phyloP scores from a whole-genome alignment of 345 rosid genomes.

The Hibiscus syriacus region DNA sequence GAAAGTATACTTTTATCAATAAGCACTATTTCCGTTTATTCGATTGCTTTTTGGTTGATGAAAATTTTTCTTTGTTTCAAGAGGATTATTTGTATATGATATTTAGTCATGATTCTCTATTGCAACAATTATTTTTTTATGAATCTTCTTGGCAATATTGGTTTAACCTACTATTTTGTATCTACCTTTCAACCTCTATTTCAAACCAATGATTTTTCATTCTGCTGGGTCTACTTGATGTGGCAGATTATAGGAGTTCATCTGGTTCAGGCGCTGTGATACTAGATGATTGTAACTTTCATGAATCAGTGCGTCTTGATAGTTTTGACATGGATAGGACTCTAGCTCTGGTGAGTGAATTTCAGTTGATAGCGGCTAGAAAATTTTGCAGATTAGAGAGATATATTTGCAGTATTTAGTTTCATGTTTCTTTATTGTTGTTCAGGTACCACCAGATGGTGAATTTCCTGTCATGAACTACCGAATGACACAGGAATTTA shows the following conservation, averaged over 20 bases:
- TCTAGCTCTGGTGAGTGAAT: slow-evolving; percentile 68
- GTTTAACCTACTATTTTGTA: not conserved
- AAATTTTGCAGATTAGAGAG: slow-evolving; percentile 1
- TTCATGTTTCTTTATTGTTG: slow-evolving; percentile 9
- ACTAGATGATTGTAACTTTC: slow-evolving; percentile 98
- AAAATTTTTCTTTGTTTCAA: not conserved
- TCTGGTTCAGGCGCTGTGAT: slow-evolving; percentile 58
- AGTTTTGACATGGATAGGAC: slow-evolving; percentile 86
- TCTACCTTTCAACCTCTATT: not conserved
- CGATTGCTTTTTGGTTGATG: not conserved
- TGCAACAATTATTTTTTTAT: not conserved
- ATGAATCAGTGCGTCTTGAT: slow-evolving; percentile 95
- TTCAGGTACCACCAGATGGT: slow-evolving; percentile 96
- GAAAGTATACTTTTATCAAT: not conserved
- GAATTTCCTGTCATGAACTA: slow-evolving; percentile 99
- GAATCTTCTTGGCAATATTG: slow-evolving; percentile 1
- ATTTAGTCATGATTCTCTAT: slow-evolving; percentile 3
- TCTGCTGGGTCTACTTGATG: slow-evolving; percentile 10
- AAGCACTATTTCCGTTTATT: not conserved
- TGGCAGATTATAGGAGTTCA: slow-evolving; percentile 72
- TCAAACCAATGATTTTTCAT: not conserved
- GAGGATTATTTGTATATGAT: not conserved
- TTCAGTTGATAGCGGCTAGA: slow-evolving; percentile 5
- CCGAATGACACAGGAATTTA: slow-evolving; percentile 97
- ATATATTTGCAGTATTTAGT: slow-evolving; percentile 5